These are phyloP conservation scores for Zancudomyces culisetae DNA, from an alignment of 371 early-diverging fungal species.

Conservation along the genomic window DNA sequence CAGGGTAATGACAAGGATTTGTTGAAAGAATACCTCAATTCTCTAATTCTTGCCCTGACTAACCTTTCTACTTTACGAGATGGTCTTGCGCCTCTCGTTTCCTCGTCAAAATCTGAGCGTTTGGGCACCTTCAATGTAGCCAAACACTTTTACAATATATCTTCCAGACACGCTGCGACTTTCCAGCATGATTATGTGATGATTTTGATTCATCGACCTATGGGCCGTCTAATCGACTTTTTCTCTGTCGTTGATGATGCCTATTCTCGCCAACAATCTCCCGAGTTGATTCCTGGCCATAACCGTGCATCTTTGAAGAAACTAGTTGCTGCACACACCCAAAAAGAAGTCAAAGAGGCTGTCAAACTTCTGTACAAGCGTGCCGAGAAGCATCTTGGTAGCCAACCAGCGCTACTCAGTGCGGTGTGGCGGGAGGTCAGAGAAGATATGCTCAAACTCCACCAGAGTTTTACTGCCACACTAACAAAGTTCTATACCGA, in stretches of 20 bases:
- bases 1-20: constrained; percentile 34
- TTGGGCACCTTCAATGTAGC: constrained; percentile 1
- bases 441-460: constrained; percentile 64
- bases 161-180: background rate
- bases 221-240: constrained; percentile 79
- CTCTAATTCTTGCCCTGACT: constrained; percentile 68
- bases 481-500: constrained; percentile 75
- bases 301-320: constrained; percentile 72
- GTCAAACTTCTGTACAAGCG: constrained; percentile 66
- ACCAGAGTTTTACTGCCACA: constrained; percentile 57
- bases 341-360: constrained; percentile 42
- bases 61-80: constrained; percentile 15
- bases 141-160: background rate
- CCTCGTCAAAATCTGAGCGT: background rate
- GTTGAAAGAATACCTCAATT: constrained; percentile 82
- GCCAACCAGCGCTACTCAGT: constrained; percentile 60
- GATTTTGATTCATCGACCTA: constrained; percentile 65
- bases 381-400: constrained; percentile 82
- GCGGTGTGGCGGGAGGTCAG: constrained; percentile 85
- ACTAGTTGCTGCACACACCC: constrained; percentile 59
- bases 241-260: constrained; percentile 86
- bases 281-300: constrained; percentile 23
- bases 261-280: constrained; percentile 6
- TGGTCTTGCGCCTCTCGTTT: constrained; percentile 2
- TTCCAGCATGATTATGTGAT: constrained; percentile 48